phyloP scores from a whole-genome alignment of 148 eudicot species.

The Rhododendron ovatum region DNA sequence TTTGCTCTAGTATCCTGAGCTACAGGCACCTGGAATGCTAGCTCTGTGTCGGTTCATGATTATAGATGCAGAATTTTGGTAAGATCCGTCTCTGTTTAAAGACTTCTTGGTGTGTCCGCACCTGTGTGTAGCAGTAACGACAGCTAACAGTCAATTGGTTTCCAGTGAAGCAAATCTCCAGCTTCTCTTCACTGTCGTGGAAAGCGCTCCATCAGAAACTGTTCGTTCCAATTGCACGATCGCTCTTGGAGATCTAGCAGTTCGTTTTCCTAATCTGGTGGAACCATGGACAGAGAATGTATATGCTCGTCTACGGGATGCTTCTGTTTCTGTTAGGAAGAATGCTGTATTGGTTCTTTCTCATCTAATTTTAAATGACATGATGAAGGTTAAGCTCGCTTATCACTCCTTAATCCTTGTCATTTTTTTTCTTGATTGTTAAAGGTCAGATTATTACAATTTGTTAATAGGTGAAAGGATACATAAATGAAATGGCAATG shows the following conservation, averaged over 20 bases:
- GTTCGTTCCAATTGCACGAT: constrained; percentile 96
- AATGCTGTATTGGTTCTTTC: constrained; percentile 97
- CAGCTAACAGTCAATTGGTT: constrained; percentile 9
- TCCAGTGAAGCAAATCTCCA: constrained; percentile 89
- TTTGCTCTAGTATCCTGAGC: constrained; percentile 64
- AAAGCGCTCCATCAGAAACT: constrained; percentile 78
- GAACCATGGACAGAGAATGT: constrained; percentile 99
- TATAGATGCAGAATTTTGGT: constrained; percentile 93
- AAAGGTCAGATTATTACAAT: constrained; percentile 8
- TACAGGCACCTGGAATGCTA: constrained; percentile 96
- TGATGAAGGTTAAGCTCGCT: constrained; percentile 78
- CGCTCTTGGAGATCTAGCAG: constrained; percentile 93
- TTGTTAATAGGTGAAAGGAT: constrained; percentile 73
- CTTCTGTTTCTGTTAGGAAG: constrained; percentile 79
- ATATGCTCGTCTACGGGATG: constrained; percentile 83
- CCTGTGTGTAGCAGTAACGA: background rate
- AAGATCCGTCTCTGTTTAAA: constrained; percentile 1
- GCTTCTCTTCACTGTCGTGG: constrained; percentile 95
- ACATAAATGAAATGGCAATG: constrained; percentile 87
- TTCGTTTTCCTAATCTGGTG: constrained; percentile 90
- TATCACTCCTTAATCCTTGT: background rate
- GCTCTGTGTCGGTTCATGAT: constrained; percentile 95
- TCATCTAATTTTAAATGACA: constrained; percentile 93
- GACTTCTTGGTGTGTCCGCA: background rate
- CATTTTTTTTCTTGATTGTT: background rate